Conservation (phyloP, 345 rosid genomes). For the Cochlearia excelsa region DNA sequence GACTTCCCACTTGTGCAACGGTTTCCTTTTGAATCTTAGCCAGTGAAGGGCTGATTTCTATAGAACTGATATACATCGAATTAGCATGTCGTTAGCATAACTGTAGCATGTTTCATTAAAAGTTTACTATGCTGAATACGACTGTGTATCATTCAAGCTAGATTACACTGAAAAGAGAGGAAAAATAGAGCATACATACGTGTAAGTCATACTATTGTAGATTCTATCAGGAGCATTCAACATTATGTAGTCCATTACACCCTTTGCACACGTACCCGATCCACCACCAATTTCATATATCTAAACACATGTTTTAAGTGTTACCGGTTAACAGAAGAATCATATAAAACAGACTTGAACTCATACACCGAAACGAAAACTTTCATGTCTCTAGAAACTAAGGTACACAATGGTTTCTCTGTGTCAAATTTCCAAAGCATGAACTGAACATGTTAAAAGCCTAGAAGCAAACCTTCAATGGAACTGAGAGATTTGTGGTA, state of each 20-base stretch:
- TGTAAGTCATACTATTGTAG: slow-evolving; percentile 84
- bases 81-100: slow-evolving; percentile 13
- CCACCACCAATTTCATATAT: slow-evolving; percentile 98
- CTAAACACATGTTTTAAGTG: slow-evolving; percentile 44
- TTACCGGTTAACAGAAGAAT: slow-evolving; percentile 10
- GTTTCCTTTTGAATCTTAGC: slow-evolving; percentile 84
- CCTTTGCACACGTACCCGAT: slow-evolving; percentile 94
- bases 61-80: slow-evolving; percentile 51
- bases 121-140: slow-evolving; percentile 12
- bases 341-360: background rate
- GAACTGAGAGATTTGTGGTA: slow-evolving; percentile 81
- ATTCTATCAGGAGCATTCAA: slow-evolving; percentile 88
- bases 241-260: slow-evolving; percentile 94
- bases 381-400: background rate
- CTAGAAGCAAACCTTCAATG: slow-evolving; percentile 58
- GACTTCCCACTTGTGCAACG: slow-evolving; percentile 80
- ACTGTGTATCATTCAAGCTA: slow-evolving; percentile 6
- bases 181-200: slow-evolving; percentile 47
- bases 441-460: slow-evolving; percentile 12
- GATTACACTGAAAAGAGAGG: slow-evolving; percentile 13
- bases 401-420: slow-evolving; percentile 7
- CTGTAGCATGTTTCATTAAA: background rate
- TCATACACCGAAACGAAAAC: background rate
- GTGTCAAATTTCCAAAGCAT: slow-evolving; percentile 6
- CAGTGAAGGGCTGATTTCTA: slow-evolving; percentile 91